phyloP scores from a whole-genome alignment of 2,329 filamentous ascomycete species.

The Beauveria medogensis region DNA sequence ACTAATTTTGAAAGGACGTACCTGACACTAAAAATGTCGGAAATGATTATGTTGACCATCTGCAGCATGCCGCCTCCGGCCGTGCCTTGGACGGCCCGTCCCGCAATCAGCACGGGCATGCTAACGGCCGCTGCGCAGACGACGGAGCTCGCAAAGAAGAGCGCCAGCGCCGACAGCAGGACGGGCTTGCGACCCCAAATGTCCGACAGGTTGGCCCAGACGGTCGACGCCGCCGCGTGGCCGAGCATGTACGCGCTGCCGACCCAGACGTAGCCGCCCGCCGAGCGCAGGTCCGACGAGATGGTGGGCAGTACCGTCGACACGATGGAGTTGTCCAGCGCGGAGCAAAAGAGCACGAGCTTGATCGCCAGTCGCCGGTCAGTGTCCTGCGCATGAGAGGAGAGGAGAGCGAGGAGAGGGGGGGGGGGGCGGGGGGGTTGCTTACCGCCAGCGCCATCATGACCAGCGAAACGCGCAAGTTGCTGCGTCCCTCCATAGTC shows the following conservation, averaged over 20 bases:
- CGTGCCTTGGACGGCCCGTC: conserved; percentile 38
- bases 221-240: conserved; percentile 51
- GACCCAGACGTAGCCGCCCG: conserved; percentile 62
- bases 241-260: conserved; percentile 62
- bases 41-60: conserved; percentile 41
- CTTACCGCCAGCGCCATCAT: conserved; percentile 5
- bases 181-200: conserved; percentile 48
- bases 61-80: conserved; percentile 41
- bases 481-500: conserved; percentile 5
- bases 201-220: conserved; percentile 55
- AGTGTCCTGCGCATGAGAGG: too few relatives aligned
- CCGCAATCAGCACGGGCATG: conserved; percentile 40
- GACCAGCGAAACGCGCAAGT: conserved; percentile 1
- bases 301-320: conserved; percentile 40
- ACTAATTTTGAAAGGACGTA: conserved; percentile 16
- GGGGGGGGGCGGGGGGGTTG: background rate
- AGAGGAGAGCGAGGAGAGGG: too few relatives aligned
- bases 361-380: background rate
- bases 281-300: conserved; percentile 48
- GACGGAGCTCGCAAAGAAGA: conserved; percentile 42
- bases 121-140: conserved; percentile 35
- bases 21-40: conserved; percentile 38
- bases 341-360: conserved; percentile 11
- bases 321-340: conserved; percentile 10
- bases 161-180: conserved; percentile 33